Evolutionary conservation across 495 filamentous ascomycete genomes (phyloP), one percentile per base, ranked within the genome.

Genomic region (Pyrenula massariospora): DNA sequence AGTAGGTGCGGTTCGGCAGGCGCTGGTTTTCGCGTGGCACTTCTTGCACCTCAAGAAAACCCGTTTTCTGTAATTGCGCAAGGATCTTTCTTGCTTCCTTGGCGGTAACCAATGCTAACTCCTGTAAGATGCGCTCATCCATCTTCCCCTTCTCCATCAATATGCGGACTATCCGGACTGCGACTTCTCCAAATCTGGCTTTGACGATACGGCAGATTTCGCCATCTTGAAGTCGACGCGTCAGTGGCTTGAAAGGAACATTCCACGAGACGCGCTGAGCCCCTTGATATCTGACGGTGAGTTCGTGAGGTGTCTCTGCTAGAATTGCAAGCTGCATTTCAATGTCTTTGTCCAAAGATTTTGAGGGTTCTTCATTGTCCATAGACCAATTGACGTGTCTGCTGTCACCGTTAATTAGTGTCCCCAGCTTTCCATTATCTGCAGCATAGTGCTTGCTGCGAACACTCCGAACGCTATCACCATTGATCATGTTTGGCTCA

Each of bases 11-110:
- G 53, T 78, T 83, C 10, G 89, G 83, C 52, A 88, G 80, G 1
- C 89, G 84, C 53, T 83, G 85, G n/a, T 73, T 68, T 60, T 96
- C 92, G 50, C 84, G 84, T 2, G 93, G 93, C 0, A 97, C 84
- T 72, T 99, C 93, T 65, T 97, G 94, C 10, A 91, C 74, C 57
- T 96, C 87, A 19, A 95, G 77, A 57, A 91, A 85, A 2, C 93
- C 92, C 23, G 81, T 78, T 61, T 83, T 80, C 58, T 95, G 87
- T 77, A 99, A 86, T 56, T 79, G 79, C 1, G 84, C 80, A 63
- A 97, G 83, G 57, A 88, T 84, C 55, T 85, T 78, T 12, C 92
- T 89, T 50, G 95, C 75, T 50, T 93, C 85, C 54, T 87, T 84
- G 63, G 89, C 86, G 22, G 81, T 82, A 59, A 95, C 79, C 56